Evolutionary conservation across 805 yeast genomes (phyloP), one percentile per base, ranked within the genome.

Genomic region (Metschnikowia baotianmanensis): DNA sequence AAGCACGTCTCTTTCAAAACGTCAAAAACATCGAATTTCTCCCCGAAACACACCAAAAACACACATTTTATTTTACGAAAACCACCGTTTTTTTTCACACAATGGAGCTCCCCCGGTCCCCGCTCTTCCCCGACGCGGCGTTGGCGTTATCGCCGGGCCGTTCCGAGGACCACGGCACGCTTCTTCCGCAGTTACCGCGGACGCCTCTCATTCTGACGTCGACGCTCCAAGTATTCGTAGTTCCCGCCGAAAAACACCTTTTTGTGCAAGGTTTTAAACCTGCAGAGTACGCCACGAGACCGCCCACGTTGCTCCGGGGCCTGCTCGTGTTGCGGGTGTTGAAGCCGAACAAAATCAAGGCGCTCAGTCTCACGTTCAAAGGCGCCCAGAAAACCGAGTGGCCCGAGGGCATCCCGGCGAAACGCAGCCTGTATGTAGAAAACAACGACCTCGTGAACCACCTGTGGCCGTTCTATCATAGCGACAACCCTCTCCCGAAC

Each of bases 341-440:
- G 33, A 88, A 87, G 53, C 82, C 91, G 0, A 71, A 82, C 21
- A 86, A 81, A 57, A 67, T 90, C 45, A 86, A 84, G 59, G 58
- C 76, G 15, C 77, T 90, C 10, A 58, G 66, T 4, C 67, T 90
- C 34, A 67, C 71, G 1, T 79, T 90, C 51, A 72, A 72, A 38
- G 97, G 96, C 1, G 57, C 61, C 1, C 76, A 85, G 26, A 73
- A 85, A 49, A 90, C 96, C 0, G 96, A 90, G 46, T 90, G 97
- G 96, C 97, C 97, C 3, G 97, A 93, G 56, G 99, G 99, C 2
- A 90, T 91, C 15, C 98, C 98, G 0, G 96, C 97, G 0, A 86
- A 84, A 57, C 80, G 81, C 50, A 69, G 70, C 13, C 84, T 80
- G 11, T 81, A 77, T 45, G 60, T 62, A 24, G 99, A 93, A 51